Conservation (phyloP, 1,284 basidiomycete genomes). For the Veloporphyrellus conicus region DNA sequence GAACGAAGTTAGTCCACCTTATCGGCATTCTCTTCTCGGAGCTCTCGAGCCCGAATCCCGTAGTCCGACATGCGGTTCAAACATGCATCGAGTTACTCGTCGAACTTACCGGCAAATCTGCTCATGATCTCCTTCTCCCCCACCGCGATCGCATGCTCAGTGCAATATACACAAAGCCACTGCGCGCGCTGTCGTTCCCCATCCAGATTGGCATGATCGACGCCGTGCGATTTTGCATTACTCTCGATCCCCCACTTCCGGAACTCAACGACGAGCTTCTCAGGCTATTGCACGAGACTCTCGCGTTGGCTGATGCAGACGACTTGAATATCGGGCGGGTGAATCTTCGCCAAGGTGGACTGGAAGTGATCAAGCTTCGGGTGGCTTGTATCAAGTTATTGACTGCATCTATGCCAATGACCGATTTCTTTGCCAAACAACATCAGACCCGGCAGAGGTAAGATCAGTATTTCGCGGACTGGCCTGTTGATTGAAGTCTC, state of each 20-base stretch:
- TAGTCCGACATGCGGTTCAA: conserved; percentile 84
- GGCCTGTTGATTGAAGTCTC: conserved; percentile 12
- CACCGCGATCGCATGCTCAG: conserved; percentile 86
- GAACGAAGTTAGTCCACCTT: conserved; percentile 58
- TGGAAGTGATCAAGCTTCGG: conserved; percentile 88
- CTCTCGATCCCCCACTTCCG: conserved; percentile 78
- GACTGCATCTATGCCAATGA: conserved; percentile 90
- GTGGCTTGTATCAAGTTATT: conserved; percentile 93
- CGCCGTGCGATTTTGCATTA: conserved; percentile 90
- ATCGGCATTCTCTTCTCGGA: conserved; percentile 88
- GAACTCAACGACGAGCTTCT: conserved; percentile 91
- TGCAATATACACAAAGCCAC: conserved; percentile 92
- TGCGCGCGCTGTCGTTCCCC: conserved; percentile 92
- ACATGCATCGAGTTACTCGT: conserved; percentile 80
- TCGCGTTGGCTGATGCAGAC: conserved; percentile 94
- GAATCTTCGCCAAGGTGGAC: conserved; percentile 72
- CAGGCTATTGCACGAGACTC: conserved; percentile 88
- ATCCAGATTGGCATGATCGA: conserved; percentile 99
- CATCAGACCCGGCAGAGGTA: conserved; percentile 82
- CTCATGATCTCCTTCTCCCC: conserved; percentile 77
- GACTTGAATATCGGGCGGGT: conserved; percentile 77
- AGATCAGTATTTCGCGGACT: conserved; percentile 2
- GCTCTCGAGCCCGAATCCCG: conserved; percentile 81
- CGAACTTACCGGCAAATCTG: conserved; percentile 66
- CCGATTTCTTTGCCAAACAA: conserved; percentile 86